Conservation (phyloP, 2,329 filamentous ascomycete genomes). For the Penicillium sp. region DNA sequence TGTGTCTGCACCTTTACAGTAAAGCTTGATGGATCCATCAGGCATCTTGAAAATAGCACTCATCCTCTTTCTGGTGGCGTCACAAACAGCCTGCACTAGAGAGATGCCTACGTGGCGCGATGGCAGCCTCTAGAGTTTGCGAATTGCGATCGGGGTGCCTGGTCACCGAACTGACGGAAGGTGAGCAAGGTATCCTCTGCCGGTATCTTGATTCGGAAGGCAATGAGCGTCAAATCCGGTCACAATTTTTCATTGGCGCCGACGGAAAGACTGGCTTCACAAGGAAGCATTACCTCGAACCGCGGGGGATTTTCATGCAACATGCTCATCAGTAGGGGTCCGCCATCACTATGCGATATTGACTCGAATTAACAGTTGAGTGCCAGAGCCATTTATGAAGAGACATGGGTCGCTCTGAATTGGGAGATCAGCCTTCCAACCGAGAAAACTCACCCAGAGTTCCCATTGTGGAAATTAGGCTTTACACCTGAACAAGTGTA, state of each 20-base stretch:
- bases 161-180: conserved; percentile 17
- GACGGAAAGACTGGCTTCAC: conserved; percentile 52
- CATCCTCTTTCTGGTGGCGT: too few species aligned
- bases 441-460: conserved; percentile 27
- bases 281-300: conserved; percentile 50
- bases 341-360: too few species aligned
- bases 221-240: conserved; percentile 16
- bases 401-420: conserved; percentile 32
- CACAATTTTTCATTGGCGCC: conserved; percentile 44
- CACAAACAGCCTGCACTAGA: conserved; percentile 36
- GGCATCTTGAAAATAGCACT: too few species aligned
- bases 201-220: conserved; percentile 25
- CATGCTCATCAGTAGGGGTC: conserved; percentile 20
- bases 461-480: conserved; percentile 28
- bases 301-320: conserved; percentile 42
- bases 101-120: conserved; percentile 21
- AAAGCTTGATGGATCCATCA: too few species aligned
- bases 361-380: conserved; percentile 1
- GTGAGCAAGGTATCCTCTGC: conserved; percentile 15
- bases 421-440: conserved; percentile 28
- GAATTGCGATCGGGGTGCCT: conserved; percentile 21
- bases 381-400: conserved; percentile 19
- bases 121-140: conserved; percentile 11
- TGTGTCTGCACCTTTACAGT: too few species aligned
- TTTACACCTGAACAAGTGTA: conserved; percentile 30